Percentiles rank a stretch among this genome's conserved stretches.
Evolutionary conservation across 106 monocot species (phyloP).

Genomic region (Dioscorea dumetorum): DNA sequence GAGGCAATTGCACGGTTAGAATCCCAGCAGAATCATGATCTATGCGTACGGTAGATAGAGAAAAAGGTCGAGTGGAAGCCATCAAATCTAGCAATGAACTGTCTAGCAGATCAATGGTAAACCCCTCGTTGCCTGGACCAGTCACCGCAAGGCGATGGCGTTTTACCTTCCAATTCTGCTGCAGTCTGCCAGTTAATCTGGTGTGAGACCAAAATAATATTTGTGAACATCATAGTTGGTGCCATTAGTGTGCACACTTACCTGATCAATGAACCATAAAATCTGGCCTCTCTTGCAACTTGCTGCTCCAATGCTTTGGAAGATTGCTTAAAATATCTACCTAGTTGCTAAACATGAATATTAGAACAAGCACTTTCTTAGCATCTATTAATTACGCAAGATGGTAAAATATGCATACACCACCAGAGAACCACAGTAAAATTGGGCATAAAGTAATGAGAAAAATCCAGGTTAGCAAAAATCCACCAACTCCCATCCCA

Average conservation of each 20-base stretch:
- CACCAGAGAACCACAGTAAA: too few relatives aligned
- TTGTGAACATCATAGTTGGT: too few relatives aligned
- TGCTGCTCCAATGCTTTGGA: slow-evolving; percentile 87
- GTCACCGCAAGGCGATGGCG: slow-evolving; percentile 51
- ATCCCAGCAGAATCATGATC: slow-evolving; percentile 64
- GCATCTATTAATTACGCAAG: too few relatives aligned
- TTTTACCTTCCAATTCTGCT: slow-evolving; percentile 98
- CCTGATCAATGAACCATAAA: slow-evolving; percentile 92
- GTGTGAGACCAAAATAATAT: neutral
- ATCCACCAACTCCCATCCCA: too few relatives aligned
- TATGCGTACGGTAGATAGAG: slow-evolving; percentile 51
- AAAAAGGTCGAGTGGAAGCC: slow-evolving; percentile 28
- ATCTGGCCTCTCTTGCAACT: slow-evolving; percentile 69
- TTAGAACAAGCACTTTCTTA: too few relatives aligned
- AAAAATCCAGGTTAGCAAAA: too few relatives aligned
- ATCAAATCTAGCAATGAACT: slow-evolving; percentile 35
- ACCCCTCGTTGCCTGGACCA: slow-evolving; percentile 73
- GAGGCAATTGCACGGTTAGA: slow-evolving; percentile 65
- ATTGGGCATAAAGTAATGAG: too few relatives aligned
- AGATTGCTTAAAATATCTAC: slow-evolving; percentile 85
- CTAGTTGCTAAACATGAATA: slow-evolving; percentile 50
- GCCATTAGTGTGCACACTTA: slow-evolving; percentile 1
- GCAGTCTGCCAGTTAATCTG: slow-evolving; percentile 36
- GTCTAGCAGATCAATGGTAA: slow-evolving; percentile 78
- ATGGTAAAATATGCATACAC: too few relatives aligned